phyloP scores from a whole-genome alignment of 2,329 filamentous ascomycete genomes.

The Verticillium tricorpus region DNA sequence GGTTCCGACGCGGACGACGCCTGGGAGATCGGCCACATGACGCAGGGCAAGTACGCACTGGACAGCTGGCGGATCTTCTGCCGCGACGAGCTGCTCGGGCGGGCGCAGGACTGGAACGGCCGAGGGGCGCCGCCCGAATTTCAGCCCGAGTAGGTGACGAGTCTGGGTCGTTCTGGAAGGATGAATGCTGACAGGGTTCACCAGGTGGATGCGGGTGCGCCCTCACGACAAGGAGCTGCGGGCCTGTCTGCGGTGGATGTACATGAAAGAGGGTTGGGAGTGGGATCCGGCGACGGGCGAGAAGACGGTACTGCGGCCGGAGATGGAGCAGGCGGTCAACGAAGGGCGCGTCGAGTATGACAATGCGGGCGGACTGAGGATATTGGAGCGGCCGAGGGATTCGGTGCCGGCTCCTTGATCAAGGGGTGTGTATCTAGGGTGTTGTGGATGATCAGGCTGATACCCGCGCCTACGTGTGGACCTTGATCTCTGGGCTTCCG shows the following conservation, averaged over 20 bases:
- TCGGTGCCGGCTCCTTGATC: not conserved
- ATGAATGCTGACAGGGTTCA: not conserved
- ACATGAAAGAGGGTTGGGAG: conserved; percentile 78
- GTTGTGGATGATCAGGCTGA: not conserved
- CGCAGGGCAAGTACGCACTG: conserved; percentile 75
- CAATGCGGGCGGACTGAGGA: conserved; percentile 40
- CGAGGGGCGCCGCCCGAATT: conserved; percentile 48
- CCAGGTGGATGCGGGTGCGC: conserved; percentile 74
- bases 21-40: conserved; percentile 85
- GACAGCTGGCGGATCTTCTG: conserved; percentile 96
- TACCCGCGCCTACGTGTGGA: conserved; percentile 4
- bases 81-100: conserved; percentile 67
- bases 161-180: not conserved
- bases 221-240: conserved; percentile 85
- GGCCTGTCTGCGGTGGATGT: conserved; percentile 85
- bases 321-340: conserved; percentile 52
- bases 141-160: conserved; percentile 57
- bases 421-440: not conserved
- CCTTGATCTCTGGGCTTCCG: not conserved
- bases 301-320: conserved; percentile 44
- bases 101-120: conserved; percentile 64
- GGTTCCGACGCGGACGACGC: conserved; percentile 35
- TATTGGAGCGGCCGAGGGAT: conserved; percentile 18
- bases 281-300: conserved; percentile 74
- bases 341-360: conserved; percentile 54